These are phyloP conservation scores for Ascomycota sp. DNA, from an alignment of 2,329 filamentous ascomycete genomes.

Conservation along the genomic window DNA sequence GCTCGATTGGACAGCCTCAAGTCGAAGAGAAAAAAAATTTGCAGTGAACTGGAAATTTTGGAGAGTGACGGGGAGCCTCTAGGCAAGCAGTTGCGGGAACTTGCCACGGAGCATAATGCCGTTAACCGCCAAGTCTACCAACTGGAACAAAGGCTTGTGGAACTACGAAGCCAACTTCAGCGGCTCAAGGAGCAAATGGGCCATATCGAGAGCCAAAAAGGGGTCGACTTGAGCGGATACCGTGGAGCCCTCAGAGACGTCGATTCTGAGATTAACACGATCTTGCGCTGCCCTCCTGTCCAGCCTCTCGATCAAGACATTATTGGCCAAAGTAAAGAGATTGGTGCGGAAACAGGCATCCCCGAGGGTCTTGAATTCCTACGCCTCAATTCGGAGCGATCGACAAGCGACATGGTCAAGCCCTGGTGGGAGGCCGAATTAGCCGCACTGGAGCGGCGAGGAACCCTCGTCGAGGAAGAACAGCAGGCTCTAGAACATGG, in stretches of 20 bases:
- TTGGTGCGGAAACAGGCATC: conserved; percentile 7
- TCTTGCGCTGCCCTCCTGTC: conserved; percentile 38
- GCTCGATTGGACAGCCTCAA: conserved; percentile 32
- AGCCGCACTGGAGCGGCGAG: conserved; percentile 30
- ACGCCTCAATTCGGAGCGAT: conserved; percentile 37
- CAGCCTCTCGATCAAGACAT: conserved; percentile 29
- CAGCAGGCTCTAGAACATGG: conserved; percentile 47
- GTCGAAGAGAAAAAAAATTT: conserved; percentile 27
- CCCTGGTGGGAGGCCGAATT: conserved; percentile 51
- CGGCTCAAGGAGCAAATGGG: conserved; percentile 38
- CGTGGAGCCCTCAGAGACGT: conserved; percentile 44
- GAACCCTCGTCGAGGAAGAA: conserved; percentile 37
- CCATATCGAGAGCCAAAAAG: conserved; percentile 42
- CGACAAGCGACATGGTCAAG: conserved; percentile 50
- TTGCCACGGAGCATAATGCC: conserved; percentile 30
- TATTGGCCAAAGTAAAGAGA: conserved; percentile 7
- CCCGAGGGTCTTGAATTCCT: conserved; percentile 32
- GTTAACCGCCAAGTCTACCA: conserved; percentile 44
- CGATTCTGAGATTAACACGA: conserved; percentile 36
- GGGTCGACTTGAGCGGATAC: conserved; percentile 55
- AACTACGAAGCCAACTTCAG: conserved; percentile 38
- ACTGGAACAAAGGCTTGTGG: conserved; percentile 41
- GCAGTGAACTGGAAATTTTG: conserved; percentile 29
- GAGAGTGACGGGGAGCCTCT: conserved; percentile 36
- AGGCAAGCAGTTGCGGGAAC: conserved; percentile 36